Conservation (phyloP, 129 eudicot genomes). For the Kitagawia praeruptora region DNA sequence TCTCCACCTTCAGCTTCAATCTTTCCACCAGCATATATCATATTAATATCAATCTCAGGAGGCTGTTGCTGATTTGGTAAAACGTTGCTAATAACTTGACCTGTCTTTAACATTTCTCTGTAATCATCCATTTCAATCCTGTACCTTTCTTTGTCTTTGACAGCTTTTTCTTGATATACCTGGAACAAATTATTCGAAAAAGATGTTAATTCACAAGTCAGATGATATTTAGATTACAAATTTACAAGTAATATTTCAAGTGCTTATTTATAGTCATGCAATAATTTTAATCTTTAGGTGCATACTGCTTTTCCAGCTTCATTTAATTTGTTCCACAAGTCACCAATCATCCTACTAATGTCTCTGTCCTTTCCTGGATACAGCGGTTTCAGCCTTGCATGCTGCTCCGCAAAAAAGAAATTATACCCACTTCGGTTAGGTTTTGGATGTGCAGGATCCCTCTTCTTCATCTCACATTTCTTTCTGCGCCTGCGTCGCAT, state of each 20-base stretch:
- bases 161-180: constrained; percentile 92
- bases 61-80: constrained; percentile 40
- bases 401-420: constrained; percentile 91
- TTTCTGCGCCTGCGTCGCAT: constrained; percentile 60
- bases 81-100: constrained; percentile 24
- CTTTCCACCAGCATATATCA: constrained; percentile 22
- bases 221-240: background rate
- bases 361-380: constrained; percentile 72
- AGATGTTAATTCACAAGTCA: background rate
- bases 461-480: constrained; percentile 69
- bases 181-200: constrained; percentile 16
- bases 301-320: constrained; percentile 64
- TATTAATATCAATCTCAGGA: constrained; percentile 15
- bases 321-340: constrained; percentile 68
- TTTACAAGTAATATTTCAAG: background rate
- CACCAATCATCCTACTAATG: constrained; percentile 91
- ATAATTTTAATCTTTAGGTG: background rate
- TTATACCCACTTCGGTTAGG: constrained; percentile 95
- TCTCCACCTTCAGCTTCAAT: constrained; percentile 26
- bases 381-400: constrained; percentile 66
- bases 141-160: constrained; percentile 82
- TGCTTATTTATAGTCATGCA: background rate
- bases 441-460: constrained; percentile 93
- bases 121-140: constrained; percentile 65
- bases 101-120: constrained; percentile 41